A percentile compares a stretch with the other conserved stretches of the same genome.
Evolutionary conservation across 202 grass and related monocot genomes (phyloP).

Genomic region (Hordeum pubiflorum): DNA sequence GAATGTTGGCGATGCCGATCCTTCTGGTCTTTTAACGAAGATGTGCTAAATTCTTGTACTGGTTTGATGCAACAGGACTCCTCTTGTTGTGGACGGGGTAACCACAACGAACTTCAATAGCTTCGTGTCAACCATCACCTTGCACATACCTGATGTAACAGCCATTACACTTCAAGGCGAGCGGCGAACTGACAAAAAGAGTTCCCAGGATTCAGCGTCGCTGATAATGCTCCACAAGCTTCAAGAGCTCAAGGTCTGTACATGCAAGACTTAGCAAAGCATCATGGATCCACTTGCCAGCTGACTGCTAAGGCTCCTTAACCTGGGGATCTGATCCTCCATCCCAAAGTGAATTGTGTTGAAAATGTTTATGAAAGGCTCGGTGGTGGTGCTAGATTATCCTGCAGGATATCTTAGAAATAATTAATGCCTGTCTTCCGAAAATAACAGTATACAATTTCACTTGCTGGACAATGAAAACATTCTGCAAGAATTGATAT

Average conservation of each 20-base stretch:
- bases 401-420: not conserved
- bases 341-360: not conserved
- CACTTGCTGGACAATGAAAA: not conserved
- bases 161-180: constrained; percentile 57
- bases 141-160: constrained; percentile 60
- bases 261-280: constrained; percentile 27
- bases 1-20: not conserved
- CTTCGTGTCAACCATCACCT: constrained; percentile 63
- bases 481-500: not conserved
- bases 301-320: constrained; percentile 2
- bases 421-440: not conserved
- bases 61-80: constrained; percentile 36
- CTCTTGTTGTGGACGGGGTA: constrained; percentile 43
- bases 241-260: constrained; percentile 41
- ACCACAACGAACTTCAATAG: constrained; percentile 53
- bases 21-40: not conserved
- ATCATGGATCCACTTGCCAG: not conserved
- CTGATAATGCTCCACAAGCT: constrained; percentile 67
- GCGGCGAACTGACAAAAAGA: constrained; percentile 54
- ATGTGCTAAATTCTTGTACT: constrained; percentile 4
- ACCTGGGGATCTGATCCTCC: not conserved
- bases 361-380: not conserved
- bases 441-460: not conserved
- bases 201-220: constrained; percentile 72
- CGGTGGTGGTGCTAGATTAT: not conserved